Base-by-base conservation (phyloP, 805 yeast species). In the Yamadazyma akitaensis region DNA sequence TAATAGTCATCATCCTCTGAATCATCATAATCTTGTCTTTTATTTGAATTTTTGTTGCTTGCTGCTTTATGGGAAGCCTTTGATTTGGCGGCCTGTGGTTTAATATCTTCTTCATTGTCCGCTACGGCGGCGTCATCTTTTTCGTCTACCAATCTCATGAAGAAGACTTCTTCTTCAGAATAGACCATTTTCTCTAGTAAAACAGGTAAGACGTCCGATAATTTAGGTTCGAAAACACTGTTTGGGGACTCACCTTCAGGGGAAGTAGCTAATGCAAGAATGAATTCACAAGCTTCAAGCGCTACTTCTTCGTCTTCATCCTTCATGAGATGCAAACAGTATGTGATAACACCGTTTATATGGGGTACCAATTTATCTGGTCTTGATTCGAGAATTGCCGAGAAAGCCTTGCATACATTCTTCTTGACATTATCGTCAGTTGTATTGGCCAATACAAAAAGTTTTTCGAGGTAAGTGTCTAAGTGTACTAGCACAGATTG, bases 251-350 rank as follows among this genome's bases (percentile, higher is more conserved):
- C 72, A 18, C 76, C 75, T n/a, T 65, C 71, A 8, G 88, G 82
- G 31, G 81, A 73, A 2, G 89, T 84, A 0, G 91, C 80, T 45
- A 92, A 73, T 1, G 87, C 81, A 37, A 92, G 76, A 49, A 94
- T 68, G 56, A 94, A 90, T 67, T 94, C 98, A 63, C 97, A 89
- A 2, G 96, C 97, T 62, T 91, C 97, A 46, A 91, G 71, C 0
- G 96, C 85, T 28, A 89, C 95, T 45, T 77, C 83, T 54, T 86
- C 91, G 51, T 84, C 83, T 11, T 58, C 51, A 49, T 76, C 79
- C 46, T 77, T 76, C 68, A 92, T 81, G 49, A 90, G 79, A 66
- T 90, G 97, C 42, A 89, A 65, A 58, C 91, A 82, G 68, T 86
- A 94, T 53, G 82, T 79, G 35, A 92, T 79, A 13, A 94, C 89